Conservation (phyloP, 1,139 yeast species). For the Candida anutae region DNA sequence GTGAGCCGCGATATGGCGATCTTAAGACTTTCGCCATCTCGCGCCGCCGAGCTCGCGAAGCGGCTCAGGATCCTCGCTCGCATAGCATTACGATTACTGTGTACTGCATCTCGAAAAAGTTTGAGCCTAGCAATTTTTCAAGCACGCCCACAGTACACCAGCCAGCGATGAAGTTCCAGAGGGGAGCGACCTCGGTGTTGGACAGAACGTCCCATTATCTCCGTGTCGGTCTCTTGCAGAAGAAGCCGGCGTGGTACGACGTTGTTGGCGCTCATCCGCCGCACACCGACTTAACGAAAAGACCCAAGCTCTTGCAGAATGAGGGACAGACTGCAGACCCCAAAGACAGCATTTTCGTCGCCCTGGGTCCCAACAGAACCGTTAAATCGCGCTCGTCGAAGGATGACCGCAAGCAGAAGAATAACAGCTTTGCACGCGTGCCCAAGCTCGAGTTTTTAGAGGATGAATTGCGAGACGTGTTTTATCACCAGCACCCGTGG, state of each 20-base stretch:
- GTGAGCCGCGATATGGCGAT: too few species aligned
- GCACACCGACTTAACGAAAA: constrained; percentile 48
- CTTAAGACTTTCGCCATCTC: too few species aligned
- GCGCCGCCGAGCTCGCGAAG: too few species aligned
- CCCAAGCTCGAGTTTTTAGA: constrained; percentile 67
- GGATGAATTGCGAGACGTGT: constrained; percentile 73
- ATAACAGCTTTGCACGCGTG: constrained; percentile 38
- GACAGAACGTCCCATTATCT: constrained; percentile 71
- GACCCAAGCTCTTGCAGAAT: constrained; percentile 26
- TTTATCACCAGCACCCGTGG: constrained; percentile 96
- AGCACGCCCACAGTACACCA: too few species aligned
- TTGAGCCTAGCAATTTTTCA: too few species aligned
- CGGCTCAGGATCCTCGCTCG: too few species aligned
- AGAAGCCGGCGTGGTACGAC: constrained; percentile 82
- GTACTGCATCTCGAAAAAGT: too few species aligned
- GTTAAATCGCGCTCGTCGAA: constrained; percentile 46
- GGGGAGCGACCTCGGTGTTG: constrained; percentile 60
- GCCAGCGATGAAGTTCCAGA: constrained; percentile 54
- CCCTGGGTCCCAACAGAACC: constrained; percentile 5
- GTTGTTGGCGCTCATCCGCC: constrained; percentile 82
- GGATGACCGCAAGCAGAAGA: constrained; percentile 19
- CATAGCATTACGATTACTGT: too few species aligned
- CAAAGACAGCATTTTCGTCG: constrained; percentile 16
- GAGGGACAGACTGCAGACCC: constrained; percentile 22
- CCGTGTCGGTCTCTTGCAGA: constrained; percentile 52